These are phyloP conservation scores for Leccinum aurantiacum DNA, from an alignment of 768 basidiomycete species.

Conservation along the genomic window DNA sequence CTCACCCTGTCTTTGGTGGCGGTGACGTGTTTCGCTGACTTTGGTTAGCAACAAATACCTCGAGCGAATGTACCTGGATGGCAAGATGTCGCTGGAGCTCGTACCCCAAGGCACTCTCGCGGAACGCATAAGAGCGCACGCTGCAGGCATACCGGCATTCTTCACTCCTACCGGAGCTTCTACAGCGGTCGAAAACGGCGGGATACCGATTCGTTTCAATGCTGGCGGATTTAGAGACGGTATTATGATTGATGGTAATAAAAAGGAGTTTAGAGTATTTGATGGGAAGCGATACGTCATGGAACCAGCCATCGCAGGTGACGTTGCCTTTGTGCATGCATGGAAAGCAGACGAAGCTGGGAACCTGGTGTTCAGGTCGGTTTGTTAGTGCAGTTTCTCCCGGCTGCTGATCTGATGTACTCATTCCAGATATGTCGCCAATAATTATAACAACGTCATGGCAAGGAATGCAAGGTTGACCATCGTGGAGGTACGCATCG, in stretches of 20 bases:
- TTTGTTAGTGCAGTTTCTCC: neutral
- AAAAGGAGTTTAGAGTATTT: constrained; percentile 75
- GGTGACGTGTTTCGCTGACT: neutral
- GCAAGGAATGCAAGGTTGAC: constrained; percentile 84
- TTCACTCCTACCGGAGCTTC: constrained; percentile 84
- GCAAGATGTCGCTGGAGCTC: constrained; percentile 80
- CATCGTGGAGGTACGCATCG: constrained; percentile 74
- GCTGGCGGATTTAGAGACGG: constrained; percentile 67
- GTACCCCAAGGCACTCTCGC: constrained; percentile 90
- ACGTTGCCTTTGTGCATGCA: constrained; percentile 80
- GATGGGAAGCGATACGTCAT: constrained; percentile 76
- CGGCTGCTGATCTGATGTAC: neutral
- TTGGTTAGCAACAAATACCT: constrained; percentile 74
- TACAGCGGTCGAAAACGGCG: constrained; percentile 73
- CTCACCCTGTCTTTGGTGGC: neutral
- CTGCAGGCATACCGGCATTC: constrained; percentile 91
- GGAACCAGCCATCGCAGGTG: constrained; percentile 71
- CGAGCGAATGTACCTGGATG: constrained; percentile 73
- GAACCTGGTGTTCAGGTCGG: constrained; percentile 81
- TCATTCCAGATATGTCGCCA: constrained; percentile 66
- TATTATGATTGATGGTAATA: constrained; percentile 67
- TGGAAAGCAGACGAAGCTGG: constrained; percentile 92
- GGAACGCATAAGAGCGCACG: constrained; percentile 85
- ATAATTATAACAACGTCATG: constrained; percentile 80
- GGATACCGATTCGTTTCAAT: constrained; percentile 76